A percentile compares a stretch with the other conserved stretches of the same genome.
phyloP scores from a whole-genome alignment of 2,329 filamentous ascomycete genomes.

The Whalleya microplaca region DNA sequence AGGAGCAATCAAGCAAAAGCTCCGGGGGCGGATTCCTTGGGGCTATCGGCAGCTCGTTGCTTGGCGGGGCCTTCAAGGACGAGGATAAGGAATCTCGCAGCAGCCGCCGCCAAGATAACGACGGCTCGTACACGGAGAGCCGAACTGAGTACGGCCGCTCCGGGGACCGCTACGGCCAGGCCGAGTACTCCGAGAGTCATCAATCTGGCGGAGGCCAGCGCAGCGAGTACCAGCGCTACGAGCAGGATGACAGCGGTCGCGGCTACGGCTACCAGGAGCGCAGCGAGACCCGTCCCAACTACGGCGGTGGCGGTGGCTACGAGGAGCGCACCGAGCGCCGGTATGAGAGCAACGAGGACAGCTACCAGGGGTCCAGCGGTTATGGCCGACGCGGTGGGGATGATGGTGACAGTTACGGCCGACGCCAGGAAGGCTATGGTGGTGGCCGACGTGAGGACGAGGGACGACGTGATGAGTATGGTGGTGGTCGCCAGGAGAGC shows the following conservation, averaged over 20 bases:
- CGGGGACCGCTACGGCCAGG: slow-evolving; percentile 62
- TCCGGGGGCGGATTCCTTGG: slow-evolving; percentile 72
- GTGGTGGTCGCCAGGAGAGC: slow-evolving; percentile 22
- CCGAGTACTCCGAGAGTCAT: slow-evolving; percentile 61
- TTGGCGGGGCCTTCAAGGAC: slow-evolving; percentile 63
- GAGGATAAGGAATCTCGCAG: slow-evolving; percentile 59
- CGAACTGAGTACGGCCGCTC: slow-evolving; percentile 65
- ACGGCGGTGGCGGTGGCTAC: slow-evolving; percentile 60
- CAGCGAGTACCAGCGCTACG: slow-evolving; percentile 65
- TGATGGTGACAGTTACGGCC: slow-evolving; percentile 28
- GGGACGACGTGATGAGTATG: slow-evolving; percentile 17
- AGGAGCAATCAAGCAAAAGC: slow-evolving; percentile 61
- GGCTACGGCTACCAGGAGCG: slow-evolving; percentile 64
- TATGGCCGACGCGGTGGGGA: slow-evolving; percentile 31
- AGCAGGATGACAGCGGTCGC: slow-evolving; percentile 53
- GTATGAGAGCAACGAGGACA: slow-evolving; percentile 42
- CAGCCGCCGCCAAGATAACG: slow-evolving; percentile 56
- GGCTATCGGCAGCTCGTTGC: slow-evolving; percentile 67
- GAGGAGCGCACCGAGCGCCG: slow-evolving; percentile 62
- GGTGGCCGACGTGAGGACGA: slow-evolving; percentile 18
- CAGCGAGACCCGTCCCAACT: slow-evolving; percentile 55
- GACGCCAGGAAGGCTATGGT: slow-evolving; percentile 31
- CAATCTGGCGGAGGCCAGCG: slow-evolving; percentile 60
- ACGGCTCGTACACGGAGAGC: slow-evolving; percentile 64
- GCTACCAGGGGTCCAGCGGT: slow-evolving; percentile 32